A percentile compares a stretch with the other conserved stretches of the same genome.
Evolutionary conservation across 805 yeast species (phyloP).

Genomic region (Candida nonsorbophila): DNA sequence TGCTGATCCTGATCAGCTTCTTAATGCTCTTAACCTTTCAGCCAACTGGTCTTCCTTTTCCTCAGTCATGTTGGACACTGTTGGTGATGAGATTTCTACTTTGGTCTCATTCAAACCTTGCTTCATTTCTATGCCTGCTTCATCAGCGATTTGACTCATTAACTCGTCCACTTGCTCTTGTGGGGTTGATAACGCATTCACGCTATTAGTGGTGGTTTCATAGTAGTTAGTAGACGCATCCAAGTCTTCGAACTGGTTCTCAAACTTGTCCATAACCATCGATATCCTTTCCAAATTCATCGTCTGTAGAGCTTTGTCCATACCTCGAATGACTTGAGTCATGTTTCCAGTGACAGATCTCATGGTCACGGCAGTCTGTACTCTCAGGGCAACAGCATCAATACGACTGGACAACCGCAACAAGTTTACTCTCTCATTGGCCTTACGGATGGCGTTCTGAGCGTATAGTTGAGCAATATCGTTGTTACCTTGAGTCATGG

Average conservation of each 20-base stretch:
- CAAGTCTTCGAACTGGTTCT: slow-evolving; percentile 89
- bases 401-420: slow-evolving; percentile 81
- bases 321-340: slow-evolving; percentile 88
- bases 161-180: slow-evolving; percentile 91
- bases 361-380: slow-evolving; percentile 98
- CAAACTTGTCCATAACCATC: slow-evolving; percentile 95
- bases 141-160: slow-evolving; percentile 92
- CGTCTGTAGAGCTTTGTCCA: slow-evolving; percentile 93
- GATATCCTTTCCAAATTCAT: slow-evolving; percentile 95
- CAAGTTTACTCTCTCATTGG: slow-evolving; percentile 78
- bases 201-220: slow-evolving; percentile 82
- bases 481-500: slow-evolving; percentile 75
- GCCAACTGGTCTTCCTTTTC: slow-evolving; percentile 86
- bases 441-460: slow-evolving; percentile 89
- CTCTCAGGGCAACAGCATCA: slow-evolving; percentile 93
- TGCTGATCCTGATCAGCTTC: slow-evolving; percentile 27
- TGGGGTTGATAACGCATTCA: slow-evolving; percentile 86
- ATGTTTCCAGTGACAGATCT: slow-evolving; percentile 89
- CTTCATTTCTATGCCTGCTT: slow-evolving; percentile 89
- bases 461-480: slow-evolving; percentile 95
- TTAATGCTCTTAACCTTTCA: slow-evolving; percentile 81
- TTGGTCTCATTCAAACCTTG: slow-evolving; percentile 73
- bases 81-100: slow-evolving; percentile 40
- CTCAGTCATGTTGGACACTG: slow-evolving; percentile 38
- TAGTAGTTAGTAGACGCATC: slow-evolving; percentile 93